Base-by-base conservation (phyloP, 805 yeast genomes). In the Myxozyma kluyveri region DNA sequence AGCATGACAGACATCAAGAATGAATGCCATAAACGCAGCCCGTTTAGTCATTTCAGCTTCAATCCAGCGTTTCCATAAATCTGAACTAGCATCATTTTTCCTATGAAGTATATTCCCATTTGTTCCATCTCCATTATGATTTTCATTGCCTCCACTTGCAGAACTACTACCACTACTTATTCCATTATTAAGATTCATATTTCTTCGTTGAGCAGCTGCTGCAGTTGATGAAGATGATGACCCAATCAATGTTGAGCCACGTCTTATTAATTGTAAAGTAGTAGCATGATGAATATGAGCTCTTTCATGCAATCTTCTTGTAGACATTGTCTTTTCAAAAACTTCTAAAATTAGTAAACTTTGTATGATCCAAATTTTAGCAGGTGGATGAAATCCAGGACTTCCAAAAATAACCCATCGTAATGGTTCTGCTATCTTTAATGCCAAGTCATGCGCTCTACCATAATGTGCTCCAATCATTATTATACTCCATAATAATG, bases 221-320 rank as follows among this genome's bases (percentile, higher is more conserved):
- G 49, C 10, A 4, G 41, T 22, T n/a, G 19, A 6, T 4, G 35
- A 9, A 6, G 45, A 33, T 9, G 49, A 19, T 9, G 52, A 33
- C 2, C 50, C 50, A 45, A 45, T 46, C 53, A 43, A 52, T 37
- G 24, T 57, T 39, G 40, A 51, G 45, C 45, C 68, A 48, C 96
- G 73, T 59, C 95, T 71, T 45, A 88, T 69, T 36, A 88, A 69
- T 66, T 88, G 96, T 35, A 57, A 23, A 18, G 89, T 82, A 0
- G 95, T 84, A 3, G 93, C 96, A 67, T 88, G 96, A 65, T 88
- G 95, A 19, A 88, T 71, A 67, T 84, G 91, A 0, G 87, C 86
- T 44, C 96, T 69, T 68, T 88, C 96, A 65, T 88, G 96, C 61
- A 86, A 67, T 38, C 71, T 70, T 60, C 96, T 71, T 42, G 79